Percentiles rank a stretch among this genome's conserved stretches.
Evolutionary conservation across 257 asterid species (phyloP).

Genomic region (Handroanthus guayacan): DNA sequence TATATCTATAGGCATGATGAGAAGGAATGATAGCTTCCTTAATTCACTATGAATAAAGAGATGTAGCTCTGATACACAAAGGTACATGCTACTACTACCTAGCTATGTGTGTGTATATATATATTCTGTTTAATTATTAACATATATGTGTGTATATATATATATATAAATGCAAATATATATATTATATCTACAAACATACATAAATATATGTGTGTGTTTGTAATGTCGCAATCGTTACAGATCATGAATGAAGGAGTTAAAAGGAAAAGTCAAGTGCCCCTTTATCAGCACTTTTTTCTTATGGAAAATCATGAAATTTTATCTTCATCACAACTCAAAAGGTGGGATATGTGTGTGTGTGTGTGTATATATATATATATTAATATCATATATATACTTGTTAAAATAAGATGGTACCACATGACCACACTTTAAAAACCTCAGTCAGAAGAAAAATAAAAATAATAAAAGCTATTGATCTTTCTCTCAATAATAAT

Average conservation of each 20-base stretch:
- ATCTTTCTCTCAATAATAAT: too few relatives aligned
- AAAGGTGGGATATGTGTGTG: background rate
- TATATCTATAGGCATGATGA: background rate
- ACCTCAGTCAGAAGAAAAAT: too few relatives aligned
- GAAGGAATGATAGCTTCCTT: background rate
- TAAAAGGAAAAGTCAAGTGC: constrained; percentile 38
- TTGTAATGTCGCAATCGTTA: constrained; percentile 59
- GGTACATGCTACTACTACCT: background rate
- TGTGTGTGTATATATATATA: too few relatives aligned
- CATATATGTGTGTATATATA: too few relatives aligned
- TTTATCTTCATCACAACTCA: background rate
- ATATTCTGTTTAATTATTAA: too few relatives aligned
- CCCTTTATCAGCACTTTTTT: constrained; percentile 28
- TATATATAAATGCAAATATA: too few relatives aligned
- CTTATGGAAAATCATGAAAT: background rate
- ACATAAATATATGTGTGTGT: too few relatives aligned
- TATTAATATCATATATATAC: too few relatives aligned
- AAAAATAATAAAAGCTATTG: too few relatives aligned
- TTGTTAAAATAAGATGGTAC: constrained; percentile 8
- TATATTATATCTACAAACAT: too few relatives aligned
- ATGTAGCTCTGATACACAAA: constrained; percentile 16
- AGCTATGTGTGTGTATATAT: background rate
- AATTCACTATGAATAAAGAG: constrained; percentile 42
- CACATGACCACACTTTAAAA: too few relatives aligned
- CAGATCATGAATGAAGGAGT: constrained; percentile 47